Evolutionary conservation across 2,329 filamentous ascomycete genomes (phyloP), one percentile per base, ranked within the genome.

Genomic region (Polytolypa hystricis): DNA sequence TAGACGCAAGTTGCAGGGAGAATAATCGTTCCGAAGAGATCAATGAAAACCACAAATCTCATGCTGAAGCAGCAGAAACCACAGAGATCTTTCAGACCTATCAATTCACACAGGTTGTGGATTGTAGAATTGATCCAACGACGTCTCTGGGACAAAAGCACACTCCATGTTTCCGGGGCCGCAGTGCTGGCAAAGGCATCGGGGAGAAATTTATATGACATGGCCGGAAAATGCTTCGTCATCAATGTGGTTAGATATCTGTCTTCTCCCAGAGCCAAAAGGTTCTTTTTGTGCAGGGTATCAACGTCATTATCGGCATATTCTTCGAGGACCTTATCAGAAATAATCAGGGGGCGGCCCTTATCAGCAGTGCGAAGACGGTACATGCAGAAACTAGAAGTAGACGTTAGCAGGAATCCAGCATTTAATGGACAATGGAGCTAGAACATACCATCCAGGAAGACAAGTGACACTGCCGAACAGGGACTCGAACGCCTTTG

Each of bases 61-160:
- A 96, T 96, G 44, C 83, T 86, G 70, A 96, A 96, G 65, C 84
- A 94, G 66, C 91, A 98, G 77, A 98, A 98, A 48, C 91, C 91
- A 56, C 91, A 98, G 61, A 98, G 80, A 53, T 98, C 86, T 58
- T 87, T 81, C 31, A 98, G 72, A 51, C 81, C 81, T 56, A 94
- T 80, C 54, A 98, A 68, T 60, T 98, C 91, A 17, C 81, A 82
- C 55, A 98, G 62, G 58, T 98, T 98, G 70, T 98, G 91, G 43
- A 98, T 81, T 7, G 91, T 98, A 1, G 91, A 96, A 66, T 98
- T 98, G 61, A 98, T 98, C 91, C 91, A 98, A 58, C 91, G 82
- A 69, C 91, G 86, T 71, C 91, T 80, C 59, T 98, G 91, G n/a
- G 91, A 98, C 20, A 98, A 70, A 49, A 98, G 66, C 50, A 98